Evolutionary conservation across 1,284 basidiomycete genomes (phyloP).

Genomic region (Cryptococcus sp.): DNA sequence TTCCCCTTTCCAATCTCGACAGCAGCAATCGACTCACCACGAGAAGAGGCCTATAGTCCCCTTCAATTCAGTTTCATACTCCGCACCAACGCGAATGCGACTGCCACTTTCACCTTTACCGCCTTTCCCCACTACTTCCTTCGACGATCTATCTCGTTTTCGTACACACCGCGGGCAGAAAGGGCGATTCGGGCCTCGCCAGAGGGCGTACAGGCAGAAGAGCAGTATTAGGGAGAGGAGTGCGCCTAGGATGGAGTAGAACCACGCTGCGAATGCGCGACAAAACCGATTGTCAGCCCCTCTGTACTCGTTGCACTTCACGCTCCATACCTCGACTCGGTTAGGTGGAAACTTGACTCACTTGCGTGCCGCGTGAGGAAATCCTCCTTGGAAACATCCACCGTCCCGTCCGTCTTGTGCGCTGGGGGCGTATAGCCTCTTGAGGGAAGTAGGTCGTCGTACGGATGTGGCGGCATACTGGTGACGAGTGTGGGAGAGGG

Average conservation of each 20-base stretch:
- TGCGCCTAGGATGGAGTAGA: neutral
- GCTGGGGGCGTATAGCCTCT: neutral
- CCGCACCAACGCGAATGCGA: neutral
- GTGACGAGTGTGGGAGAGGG: no score
- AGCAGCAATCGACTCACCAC: slow-evolving; percentile 15
- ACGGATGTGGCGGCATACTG: no score
- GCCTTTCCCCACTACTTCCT: neutral
- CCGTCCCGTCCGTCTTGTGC: neutral
- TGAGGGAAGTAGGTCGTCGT: no score
- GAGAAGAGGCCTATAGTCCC: slow-evolving; percentile 26
- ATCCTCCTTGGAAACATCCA: neutral
- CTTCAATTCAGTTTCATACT: no score
- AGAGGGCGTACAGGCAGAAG: no score
- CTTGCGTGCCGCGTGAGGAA: neutral
- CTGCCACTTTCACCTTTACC: neutral
- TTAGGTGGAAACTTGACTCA: neutral
- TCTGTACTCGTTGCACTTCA: neutral
- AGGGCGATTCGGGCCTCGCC: no score
- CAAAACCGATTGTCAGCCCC: neutral
- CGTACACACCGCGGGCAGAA: no score
- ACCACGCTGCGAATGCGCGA: neutral
- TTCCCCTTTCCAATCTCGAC: slow-evolving; percentile 13
- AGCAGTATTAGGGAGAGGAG: neutral
- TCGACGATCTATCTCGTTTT: neutral
- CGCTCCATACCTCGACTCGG: no score